These are phyloP conservation scores for Ehretia macrophylla DNA, from an alignment of 257 asterid genomes.

Conservation along the genomic window DNA sequence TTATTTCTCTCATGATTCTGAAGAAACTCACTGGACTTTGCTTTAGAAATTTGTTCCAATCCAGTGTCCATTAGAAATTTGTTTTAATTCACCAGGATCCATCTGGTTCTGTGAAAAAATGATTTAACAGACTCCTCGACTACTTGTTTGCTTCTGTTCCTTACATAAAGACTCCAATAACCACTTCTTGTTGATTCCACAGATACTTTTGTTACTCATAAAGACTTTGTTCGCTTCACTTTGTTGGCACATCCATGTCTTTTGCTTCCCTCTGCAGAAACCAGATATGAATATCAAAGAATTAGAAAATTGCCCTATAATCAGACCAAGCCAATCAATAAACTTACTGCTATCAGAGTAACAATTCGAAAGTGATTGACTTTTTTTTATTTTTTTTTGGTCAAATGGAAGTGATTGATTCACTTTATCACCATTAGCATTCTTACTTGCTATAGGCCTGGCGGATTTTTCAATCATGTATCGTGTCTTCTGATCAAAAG, in stretches of 20 bases:
- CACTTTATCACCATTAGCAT: conserved; percentile 23
- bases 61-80: conserved; percentile 17
- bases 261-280: conserved; percentile 38
- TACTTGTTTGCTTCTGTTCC: conserved; percentile 16
- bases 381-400: too few relatives aligned
- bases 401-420: too few relatives aligned
- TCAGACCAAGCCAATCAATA: conserved; percentile 3
- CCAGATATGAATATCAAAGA: conserved; percentile 7
- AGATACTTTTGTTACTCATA: conserved; percentile 19
- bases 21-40: conserved; percentile 8
- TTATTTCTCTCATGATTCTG: conserved; percentile 20
- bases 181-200: conserved; percentile 50
- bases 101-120: too few relatives aligned
- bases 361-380: too few relatives aligned
- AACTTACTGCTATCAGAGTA: conserved; percentile 35
- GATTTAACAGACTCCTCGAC: conserved; percentile 12
- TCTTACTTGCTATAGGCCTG: conserved; percentile 31
- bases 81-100: not conserved
- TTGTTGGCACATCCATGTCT: conserved; percentile 29
- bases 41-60: conserved; percentile 25
- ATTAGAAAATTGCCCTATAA: not conserved
- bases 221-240: conserved; percentile 16
- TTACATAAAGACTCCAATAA: conserved; percentile 39
- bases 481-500: conserved; percentile 74
- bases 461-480: conserved; percentile 77